These are phyloP conservation scores for Sporothrix mexicana DNA, from an alignment of 2,329 filamentous ascomycete genomes.

Conservation along the genomic window DNA sequence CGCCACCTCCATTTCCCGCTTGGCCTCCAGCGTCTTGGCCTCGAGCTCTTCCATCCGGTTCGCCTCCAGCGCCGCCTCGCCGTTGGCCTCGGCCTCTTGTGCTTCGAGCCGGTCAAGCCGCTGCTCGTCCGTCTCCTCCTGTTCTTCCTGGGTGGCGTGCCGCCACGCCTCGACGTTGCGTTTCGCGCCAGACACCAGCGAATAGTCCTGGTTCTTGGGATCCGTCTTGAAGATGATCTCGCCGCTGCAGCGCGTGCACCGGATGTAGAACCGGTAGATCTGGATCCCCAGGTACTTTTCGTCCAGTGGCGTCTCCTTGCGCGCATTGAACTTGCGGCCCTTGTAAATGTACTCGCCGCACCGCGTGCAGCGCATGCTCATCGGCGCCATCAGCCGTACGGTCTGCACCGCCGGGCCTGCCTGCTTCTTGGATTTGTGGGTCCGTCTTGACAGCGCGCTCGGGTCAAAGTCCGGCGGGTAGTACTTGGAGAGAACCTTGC, in stretches of 20 bases:
- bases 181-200: slow-evolving; percentile 78
- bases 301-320: slow-evolving; percentile 83
- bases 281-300: slow-evolving; percentile 88
- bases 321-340: slow-evolving; percentile 92
- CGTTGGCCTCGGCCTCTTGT: slow-evolving; percentile 67
- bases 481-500: slow-evolving; percentile 50
- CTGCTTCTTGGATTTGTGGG: slow-evolving; percentile 51
- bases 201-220: slow-evolving; percentile 87
- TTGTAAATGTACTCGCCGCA: slow-evolving; percentile 45
- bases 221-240: slow-evolving; percentile 96
- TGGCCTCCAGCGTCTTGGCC: slow-evolving; percentile 89
- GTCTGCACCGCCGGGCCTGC: slow-evolving; percentile 81
- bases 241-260: slow-evolving; percentile 82
- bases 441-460: slow-evolving; percentile 72
- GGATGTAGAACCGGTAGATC: slow-evolving; percentile 88
- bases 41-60: slow-evolving; percentile 97
- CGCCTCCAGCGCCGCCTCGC: slow-evolving; percentile 61
- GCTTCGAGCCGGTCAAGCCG: slow-evolving; percentile 80
- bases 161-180: slow-evolving; percentile 95
- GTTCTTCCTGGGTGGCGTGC: slow-evolving; percentile 46
- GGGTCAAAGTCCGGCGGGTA: slow-evolving; percentile 86
- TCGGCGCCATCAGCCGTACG: slow-evolving; percentile 89
- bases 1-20: slow-evolving; percentile 94
- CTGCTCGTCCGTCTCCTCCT: slow-evolving; percentile 84
- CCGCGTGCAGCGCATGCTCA: slow-evolving; percentile 72